Evolutionary conservation across 177 flowering plant genomes (phyloP).

Genomic region (Vitis hybrid): DNA sequence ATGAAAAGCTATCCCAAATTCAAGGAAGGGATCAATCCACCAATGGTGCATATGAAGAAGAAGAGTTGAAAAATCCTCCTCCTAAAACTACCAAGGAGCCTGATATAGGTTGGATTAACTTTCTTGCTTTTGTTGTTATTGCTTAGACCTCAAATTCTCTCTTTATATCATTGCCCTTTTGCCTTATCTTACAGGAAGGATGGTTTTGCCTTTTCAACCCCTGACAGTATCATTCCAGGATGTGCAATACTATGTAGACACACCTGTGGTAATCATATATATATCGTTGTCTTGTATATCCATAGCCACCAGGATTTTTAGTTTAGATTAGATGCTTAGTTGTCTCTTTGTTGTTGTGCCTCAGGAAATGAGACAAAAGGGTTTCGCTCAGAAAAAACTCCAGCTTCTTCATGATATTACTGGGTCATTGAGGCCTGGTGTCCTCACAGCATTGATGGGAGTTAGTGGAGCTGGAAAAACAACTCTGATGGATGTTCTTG

Average conservation of each 20-base stretch:
- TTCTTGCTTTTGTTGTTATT: background rate
- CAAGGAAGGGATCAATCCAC: conserved; percentile 26
- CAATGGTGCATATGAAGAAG: conserved; percentile 5
- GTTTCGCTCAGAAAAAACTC: conserved; percentile 46
- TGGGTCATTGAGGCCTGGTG: conserved; percentile 72
- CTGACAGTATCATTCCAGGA: conserved; percentile 51
- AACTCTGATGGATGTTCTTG: conserved; percentile 77
- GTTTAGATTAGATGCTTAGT: too few species aligned
- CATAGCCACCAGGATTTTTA: too few species aligned
- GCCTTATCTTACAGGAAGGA: conserved; percentile 35
- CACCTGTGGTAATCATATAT: conserved; percentile 49
- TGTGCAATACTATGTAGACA: conserved; percentile 62
- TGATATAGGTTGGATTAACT: conserved; percentile 24
- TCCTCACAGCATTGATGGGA: conserved; percentile 87
- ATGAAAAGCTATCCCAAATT: conserved; percentile 46
- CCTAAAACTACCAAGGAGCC: conserved; percentile 7
- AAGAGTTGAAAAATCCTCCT: conserved; percentile 8
- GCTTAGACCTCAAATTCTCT: background rate
- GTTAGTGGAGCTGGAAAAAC: conserved; percentile 93
- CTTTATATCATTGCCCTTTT: background rate
- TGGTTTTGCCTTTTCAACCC: conserved; percentile 70
- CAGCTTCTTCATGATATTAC: conserved; percentile 61
- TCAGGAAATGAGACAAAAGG: conserved; percentile 71
- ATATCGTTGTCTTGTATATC: background rate
- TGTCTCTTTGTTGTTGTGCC: conserved; percentile 7